Evolutionary conservation across 2,329 filamentous ascomycete genomes (phyloP), one percentile per base, ranked within the genome.

Genomic region (Paecilomyces variotii): DNA sequence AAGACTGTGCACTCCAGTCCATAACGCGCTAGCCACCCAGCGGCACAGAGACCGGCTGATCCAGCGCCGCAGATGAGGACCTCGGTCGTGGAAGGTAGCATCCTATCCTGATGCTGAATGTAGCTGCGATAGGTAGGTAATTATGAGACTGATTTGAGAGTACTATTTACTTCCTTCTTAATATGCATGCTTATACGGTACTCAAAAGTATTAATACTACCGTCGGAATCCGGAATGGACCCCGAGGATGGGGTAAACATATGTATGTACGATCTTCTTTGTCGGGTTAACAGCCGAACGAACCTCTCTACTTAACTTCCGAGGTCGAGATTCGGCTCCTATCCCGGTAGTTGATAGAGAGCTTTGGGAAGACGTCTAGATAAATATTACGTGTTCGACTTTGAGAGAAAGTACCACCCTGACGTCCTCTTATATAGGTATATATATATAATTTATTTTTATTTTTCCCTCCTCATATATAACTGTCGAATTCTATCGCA

Each of bases 21-120:
- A 67, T 79, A 81, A 25, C 80, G 80, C 1, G 84, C 76, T 2
- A 87, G 80, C 84, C 84, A 87, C 28, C 82, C 76, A 10, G 81
- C 84, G 4, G 84, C 82, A 63, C 80, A 83, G 55, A 87, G 77
- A 19, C 85, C 85, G 4, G 85, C 85, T 1, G 83, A 85, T 30
- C 85, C 85, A 57, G 79, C 81, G 59, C 85, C 84, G 59, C 78
- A 79, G 61, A 87, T 87, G 14, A 87, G 70, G 14, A 87, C 82
- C n/a, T 45, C 35, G 4, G 63, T 86, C 82, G 61, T 45, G 12
- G 14, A 45, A 24, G 35, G 35, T 7, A 45, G 35, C 35, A 45
- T 45, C 14, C 12, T 45, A 45, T 45, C 12, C 35, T 39, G 14
- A 39, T n/a, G 14, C 35, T n/a, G 14, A 14, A 39, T 35, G 11